These are phyloP conservation scores for Hylodesmum podocarpum DNA, from an alignment of 306 rosid genomes.

Conservation along the genomic window DNA sequence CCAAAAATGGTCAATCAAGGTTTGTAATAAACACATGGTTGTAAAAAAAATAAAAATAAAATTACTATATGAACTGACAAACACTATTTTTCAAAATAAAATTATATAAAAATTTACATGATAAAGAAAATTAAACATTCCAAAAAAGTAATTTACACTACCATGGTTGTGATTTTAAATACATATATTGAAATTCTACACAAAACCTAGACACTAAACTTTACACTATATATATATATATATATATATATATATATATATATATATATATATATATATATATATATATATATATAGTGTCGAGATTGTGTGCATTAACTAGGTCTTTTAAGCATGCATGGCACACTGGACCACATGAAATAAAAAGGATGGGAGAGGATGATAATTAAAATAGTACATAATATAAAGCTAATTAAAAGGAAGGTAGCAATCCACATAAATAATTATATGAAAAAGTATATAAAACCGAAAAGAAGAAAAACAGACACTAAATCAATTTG, in stretches of 20 bases:
- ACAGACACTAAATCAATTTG: background rate
- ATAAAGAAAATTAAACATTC: background rate
- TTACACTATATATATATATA: no score
- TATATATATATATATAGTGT: background rate
- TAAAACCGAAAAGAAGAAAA: background rate
- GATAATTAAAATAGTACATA: constrained; percentile 8
- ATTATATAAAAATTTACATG: background rate
- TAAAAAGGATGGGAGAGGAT: background rate
- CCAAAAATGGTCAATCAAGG: no score
- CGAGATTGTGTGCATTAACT: background rate
- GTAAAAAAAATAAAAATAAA: no score
- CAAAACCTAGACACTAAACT: constrained; percentile 17
- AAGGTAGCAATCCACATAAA: background rate
- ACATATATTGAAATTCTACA: background rate
- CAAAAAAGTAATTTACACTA: background rate
- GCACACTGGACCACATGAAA: background rate
- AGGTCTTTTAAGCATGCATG: background rate
- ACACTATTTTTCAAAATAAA: no score
- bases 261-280: no score
- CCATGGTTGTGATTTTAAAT: background rate
- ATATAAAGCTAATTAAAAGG: background rate
- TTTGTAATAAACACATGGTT: background rate
- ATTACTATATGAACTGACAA: no score
- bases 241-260: no score
- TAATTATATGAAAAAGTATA: background rate